Base-by-base conservation (phyloP, 2,329 filamentous ascomycete genomes). In the Thielaviopsis populi region DNA sequence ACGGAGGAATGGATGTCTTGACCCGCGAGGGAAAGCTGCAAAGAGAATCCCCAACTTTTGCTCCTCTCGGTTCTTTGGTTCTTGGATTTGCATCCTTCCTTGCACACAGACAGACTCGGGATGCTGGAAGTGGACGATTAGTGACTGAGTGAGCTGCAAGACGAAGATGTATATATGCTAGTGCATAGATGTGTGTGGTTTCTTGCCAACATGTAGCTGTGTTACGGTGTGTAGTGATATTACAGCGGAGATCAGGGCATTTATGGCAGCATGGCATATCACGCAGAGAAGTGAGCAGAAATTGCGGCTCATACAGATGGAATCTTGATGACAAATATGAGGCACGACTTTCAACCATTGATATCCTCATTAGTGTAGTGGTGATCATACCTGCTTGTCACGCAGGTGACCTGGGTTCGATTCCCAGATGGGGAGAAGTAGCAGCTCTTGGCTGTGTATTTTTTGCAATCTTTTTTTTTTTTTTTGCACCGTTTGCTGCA, bases 361-460 rank as follows among this genome's bases (percentile, higher is more conserved):
- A 33, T 56, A 48, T 63, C 41, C 62, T 59, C 30, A 59, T 59
- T 63, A 59, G 54, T 59, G 62, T 63, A 56, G 61, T 62, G 61
- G 61, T 62, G 48, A 62, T 62, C 48, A 62, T 62, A 62, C 46
- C 61, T 62, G 54, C 42, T 63, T 63, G 62, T 59, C 61, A 63
- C 43, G 60, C 22, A 50, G 60, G 60, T 62, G 43, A 62, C 60
- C 60, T 62, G 60, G 50, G 54, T 41, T 50, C 30, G 62, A 59
- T 63, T 63, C 54, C 62, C 53, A 58, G 53, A 63, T 59, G 62
- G 53, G 62, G 33, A 50, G 27, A 10, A 50, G 11, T 24, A 37
- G n/a, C 10, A 6, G 24, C 17, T 10, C 10, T 13, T 13, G 13
- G 53, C 2, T 10, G 27, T 56, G 11, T 54, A 2, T 33, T 54